Evolutionary conservation across 1,139 yeast genomes (phyloP).

Genomic region (Lodderomyces margitis): DNA sequence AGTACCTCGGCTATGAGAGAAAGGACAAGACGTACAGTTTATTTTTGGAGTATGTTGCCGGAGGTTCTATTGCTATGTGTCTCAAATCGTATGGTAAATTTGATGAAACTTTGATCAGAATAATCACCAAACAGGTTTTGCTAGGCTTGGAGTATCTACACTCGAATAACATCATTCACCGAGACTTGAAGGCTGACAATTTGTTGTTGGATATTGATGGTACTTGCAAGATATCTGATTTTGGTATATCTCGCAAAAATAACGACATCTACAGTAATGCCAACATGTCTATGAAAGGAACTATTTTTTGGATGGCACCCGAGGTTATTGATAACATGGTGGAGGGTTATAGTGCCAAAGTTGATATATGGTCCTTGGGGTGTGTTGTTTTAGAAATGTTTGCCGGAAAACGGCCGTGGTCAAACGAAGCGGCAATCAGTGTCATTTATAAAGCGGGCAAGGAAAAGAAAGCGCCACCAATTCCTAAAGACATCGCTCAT

Average conservation of each 20-base stretch:
- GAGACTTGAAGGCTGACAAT: conserved; percentile 96
- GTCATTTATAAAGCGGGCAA: conserved; percentile 75
- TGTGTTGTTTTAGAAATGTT: conserved; percentile 96
- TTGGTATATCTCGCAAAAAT: conserved; percentile 83
- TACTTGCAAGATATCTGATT: conserved; percentile 92
- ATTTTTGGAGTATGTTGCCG: conserved; percentile 94
- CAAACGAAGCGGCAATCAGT: conserved; percentile 73
- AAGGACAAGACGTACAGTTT: conserved; percentile 73
- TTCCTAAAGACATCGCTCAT: conserved; percentile 78
- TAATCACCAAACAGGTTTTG: conserved; percentile 75
- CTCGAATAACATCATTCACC: conserved; percentile 81
- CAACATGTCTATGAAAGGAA: conserved; percentile 97
- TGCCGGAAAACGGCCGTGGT: conserved; percentile 85
- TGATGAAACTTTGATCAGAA: conserved; percentile 73
- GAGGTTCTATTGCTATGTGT: conserved; percentile 92
- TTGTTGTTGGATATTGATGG: conserved; percentile 88
- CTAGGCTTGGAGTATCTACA: conserved; percentile 86
- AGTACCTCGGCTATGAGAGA: conserved; percentile 89
- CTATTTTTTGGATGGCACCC: conserved; percentile 99
- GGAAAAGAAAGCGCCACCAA: conserved; percentile 86
- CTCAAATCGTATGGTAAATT: conserved; percentile 81
- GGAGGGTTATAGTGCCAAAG: conserved; percentile 95
- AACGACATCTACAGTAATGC: conserved; percentile 88
- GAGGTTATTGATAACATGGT: conserved; percentile 87
- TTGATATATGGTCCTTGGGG: conserved; percentile 90